Conservation (phyloP, 2,329 filamentous ascomycete species). For the Aureobasidium uvarum region DNA sequence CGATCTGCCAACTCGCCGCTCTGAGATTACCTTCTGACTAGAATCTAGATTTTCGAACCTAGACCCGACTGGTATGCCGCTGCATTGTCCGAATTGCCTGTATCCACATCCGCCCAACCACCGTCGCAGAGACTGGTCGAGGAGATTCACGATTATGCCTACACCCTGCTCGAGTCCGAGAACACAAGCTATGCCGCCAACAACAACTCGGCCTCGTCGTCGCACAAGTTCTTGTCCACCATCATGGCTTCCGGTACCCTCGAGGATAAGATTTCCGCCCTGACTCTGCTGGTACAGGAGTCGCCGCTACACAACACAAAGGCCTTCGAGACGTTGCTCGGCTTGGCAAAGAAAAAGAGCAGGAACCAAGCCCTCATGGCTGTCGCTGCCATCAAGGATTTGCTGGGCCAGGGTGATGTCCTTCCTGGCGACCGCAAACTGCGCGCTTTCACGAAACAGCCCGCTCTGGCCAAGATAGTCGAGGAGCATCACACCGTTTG, state of each 20-base stretch:
- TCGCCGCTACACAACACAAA: slow-evolving; percentile 91
- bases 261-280: slow-evolving; percentile 92
- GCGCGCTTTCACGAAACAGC: slow-evolving; percentile 74
- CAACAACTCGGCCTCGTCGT: slow-evolving; percentile 73
- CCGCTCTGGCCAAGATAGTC: slow-evolving; percentile 68
- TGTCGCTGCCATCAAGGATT: slow-evolving; percentile 89
- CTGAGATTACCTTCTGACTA: slow-evolving; percentile 31
- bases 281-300: slow-evolving; percentile 92
- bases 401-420: slow-evolving; percentile 84
- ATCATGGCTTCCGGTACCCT: slow-evolving; percentile 97
- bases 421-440: slow-evolving; percentile 80
- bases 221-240: slow-evolving; percentile 92
- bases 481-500: slow-evolving; percentile 63
- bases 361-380: slow-evolving; percentile 89
- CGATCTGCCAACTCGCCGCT: neutral
- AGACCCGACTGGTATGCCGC: slow-evolving; percentile 67
- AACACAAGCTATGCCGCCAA: slow-evolving; percentile 69
- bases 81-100: slow-evolving; percentile 54
- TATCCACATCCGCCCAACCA: slow-evolving; percentile 45
- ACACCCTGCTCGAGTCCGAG: slow-evolving; percentile 72
- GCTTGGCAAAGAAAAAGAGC: slow-evolving; percentile 86
- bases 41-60: slow-evolving; percentile 55
- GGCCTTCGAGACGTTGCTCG: slow-evolving; percentile 79
- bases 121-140: slow-evolving; percentile 56
- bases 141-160: slow-evolving; percentile 67